Base-by-base conservation (phyloP, 1,284 basidiomycete species). In the Ustilago curta region DNA sequence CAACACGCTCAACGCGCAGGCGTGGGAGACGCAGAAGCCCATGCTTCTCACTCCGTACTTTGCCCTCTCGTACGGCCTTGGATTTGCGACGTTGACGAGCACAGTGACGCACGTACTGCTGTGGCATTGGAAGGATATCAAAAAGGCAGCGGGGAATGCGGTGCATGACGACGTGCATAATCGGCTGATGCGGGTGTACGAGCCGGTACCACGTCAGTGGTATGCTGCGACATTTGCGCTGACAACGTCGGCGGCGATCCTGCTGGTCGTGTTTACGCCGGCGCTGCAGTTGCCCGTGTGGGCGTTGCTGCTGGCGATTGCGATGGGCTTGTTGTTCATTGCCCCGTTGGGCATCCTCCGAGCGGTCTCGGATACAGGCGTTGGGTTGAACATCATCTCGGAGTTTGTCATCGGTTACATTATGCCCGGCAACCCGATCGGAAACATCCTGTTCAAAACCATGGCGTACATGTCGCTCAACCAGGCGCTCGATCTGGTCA, bases 381-480 rank as follows among this genome's bases (percentile, higher is more conserved):
- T 88, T 0, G 83, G 83, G 1, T 70, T 84, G 43, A 84, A 84
- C 61, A 87, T 88, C 32, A 79, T 88, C 53, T 87, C 87, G 0
- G 87, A 88, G 62, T 87, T 87, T 56, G 85, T 81, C 29, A 73
- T 72, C 35, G 88, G 88, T 0, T 82, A 87, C 40, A 73, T 88
- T 37, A 86, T 87, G 80, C 87, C 88, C 1, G 88, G 88, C 5
- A 86, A 86, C 58, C 87, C 87, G 1, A 87, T 88, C 49, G 87
- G 85, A 4, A 78, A 83, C 59, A 81, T 85, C 42, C 69, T 78
- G 19, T 85, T 85, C 81, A 73, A 88, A 85, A 83, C 72, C 50
- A 81, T 81, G 64, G 85, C 85, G 18, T 86, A 88, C 76, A 87
- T 88, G 79, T 80, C 82, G 53, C 79, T 84, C 60, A 79, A 79